These are phyloP conservation scores for Neospermospora avenae DNA, from an alignment of 2,329 filamentous ascomycete genomes.

Conservation along the genomic window DNA sequence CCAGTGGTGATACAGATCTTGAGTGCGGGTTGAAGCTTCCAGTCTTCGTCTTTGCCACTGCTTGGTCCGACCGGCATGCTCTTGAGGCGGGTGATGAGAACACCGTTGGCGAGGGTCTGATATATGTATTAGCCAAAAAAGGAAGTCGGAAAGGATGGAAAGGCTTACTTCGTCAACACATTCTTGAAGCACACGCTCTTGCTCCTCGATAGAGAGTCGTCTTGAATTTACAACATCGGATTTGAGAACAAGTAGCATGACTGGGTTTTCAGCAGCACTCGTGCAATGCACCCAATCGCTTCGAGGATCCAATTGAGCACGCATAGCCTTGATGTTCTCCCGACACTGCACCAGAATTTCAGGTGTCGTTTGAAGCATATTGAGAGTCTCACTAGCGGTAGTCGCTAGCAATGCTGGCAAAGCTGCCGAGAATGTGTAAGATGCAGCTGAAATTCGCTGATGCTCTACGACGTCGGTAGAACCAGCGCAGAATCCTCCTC, in stretches of 20 bases:
- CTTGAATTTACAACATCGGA: slow-evolving; percentile 72
- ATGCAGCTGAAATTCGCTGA: slow-evolving; percentile 86
- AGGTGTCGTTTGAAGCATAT: slow-evolving; percentile 80
- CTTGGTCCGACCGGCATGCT: slow-evolving; percentile 63
- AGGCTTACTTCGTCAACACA: slow-evolving; percentile 86
- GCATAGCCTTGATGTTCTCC: slow-evolving; percentile 84
- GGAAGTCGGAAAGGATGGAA: neutral
- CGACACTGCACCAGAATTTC: slow-evolving; percentile 75
- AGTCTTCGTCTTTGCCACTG: slow-evolving; percentile 65
- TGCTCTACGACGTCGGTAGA: slow-evolving; percentile 91
- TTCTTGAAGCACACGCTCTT: slow-evolving; percentile 82
- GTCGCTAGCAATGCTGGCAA: slow-evolving; percentile 91
- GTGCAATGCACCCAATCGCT: slow-evolving; percentile 90
- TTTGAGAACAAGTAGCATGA: slow-evolving; percentile 82
- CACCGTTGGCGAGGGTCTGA: slow-evolving; percentile 79
- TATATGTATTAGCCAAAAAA: slow-evolving; percentile 8
- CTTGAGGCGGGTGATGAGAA: slow-evolving; percentile 86
- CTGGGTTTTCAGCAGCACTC: slow-evolving; percentile 78
- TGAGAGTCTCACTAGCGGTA: slow-evolving; percentile 89
- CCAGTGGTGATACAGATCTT: slow-evolving; percentile 90
- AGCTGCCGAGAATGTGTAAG: slow-evolving; percentile 95
- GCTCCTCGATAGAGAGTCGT: slow-evolving; percentile 67
- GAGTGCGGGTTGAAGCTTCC: slow-evolving; percentile 73
- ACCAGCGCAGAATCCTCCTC: slow-evolving; percentile 93
- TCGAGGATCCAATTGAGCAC: slow-evolving; percentile 81